Base-by-base conservation (phyloP, 176 grass and related monocot species). In the Aegilops longissima region DNA sequence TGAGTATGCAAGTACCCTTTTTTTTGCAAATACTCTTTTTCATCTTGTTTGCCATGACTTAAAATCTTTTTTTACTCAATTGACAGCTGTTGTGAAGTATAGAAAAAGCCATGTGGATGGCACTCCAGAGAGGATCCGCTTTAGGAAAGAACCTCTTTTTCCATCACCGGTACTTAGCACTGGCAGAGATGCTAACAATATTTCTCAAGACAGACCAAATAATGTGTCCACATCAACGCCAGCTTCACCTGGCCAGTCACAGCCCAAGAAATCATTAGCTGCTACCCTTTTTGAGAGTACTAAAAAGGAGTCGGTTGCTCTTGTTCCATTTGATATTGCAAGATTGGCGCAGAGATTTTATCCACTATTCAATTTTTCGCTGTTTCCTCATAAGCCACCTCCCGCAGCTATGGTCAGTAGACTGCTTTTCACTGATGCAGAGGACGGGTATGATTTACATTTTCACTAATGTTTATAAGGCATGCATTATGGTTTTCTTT, bases 391-490 rank as follows among this genome's bases (percentile, higher is more conserved):
- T 81, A 96, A 96, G 45, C 92, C 97, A 66, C 94, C 97, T 35
- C n/a, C 88, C 39, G 61, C 84, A 72, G 86, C 97, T 69, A 83
- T 93, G 74, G 92, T 89, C 77, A 96, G 87, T 63, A 88, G 90
- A 69, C 86, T 99, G 66, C 83, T 94, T 73, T 99, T 99, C 76
- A 99, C 94, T 88, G 97, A 99, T 94, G 97, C 97, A 47, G 97
- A 99, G 88, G 97, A 99, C 39, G 73, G 90, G 96, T 94, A 20
- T 65, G 85, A 24, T 83, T 36, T 81, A 84, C 84, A 68, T 88
- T 20, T 75, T 67, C 75, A 78, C 33, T 2, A 66, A 10, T 38
- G 8, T 76, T 76, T 56, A 52, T 54, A 33, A 54, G 29, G 56
- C 25, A 2, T 66, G n/a, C 58, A 42, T 62, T 38, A 0, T 36